A percentile compares a stretch with the other conserved stretches of the same genome.
Conservation (phyloP, 129 eudicot genomes). For the Helichrysum umbraculigerum region DNA sequence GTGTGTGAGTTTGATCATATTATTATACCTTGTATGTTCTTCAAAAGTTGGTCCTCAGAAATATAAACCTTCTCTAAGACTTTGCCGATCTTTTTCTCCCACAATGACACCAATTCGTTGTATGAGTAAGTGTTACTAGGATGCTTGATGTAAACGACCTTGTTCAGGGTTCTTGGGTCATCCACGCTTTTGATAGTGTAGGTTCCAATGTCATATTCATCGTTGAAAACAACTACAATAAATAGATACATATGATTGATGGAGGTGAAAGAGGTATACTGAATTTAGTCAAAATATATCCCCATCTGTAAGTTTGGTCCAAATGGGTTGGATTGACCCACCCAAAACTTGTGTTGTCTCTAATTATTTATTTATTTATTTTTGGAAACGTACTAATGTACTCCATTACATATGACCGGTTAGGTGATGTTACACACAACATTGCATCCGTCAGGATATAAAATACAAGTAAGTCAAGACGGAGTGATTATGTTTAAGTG, state of each 20-base stretch:
- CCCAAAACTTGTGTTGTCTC: background rate
- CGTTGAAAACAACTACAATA: constrained; percentile 37
- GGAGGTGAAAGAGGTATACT: no score
- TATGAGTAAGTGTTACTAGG: constrained; percentile 39
- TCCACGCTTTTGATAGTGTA: constrained; percentile 47
- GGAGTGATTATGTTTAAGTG: no score
- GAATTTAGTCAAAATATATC: no score
- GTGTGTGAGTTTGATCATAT: background rate
- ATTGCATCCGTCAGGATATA: no score
- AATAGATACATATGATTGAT: background rate
- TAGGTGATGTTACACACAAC: no score
- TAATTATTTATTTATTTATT: no score
- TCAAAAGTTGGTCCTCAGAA: constrained; percentile 39
- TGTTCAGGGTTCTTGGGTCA: constrained; percentile 49
- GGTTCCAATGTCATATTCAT: constrained; percentile 46
- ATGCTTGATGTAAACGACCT: constrained; percentile 42
- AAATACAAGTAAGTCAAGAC: no score
- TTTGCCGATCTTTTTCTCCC: constrained; percentile 52
- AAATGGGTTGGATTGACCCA: background rate
- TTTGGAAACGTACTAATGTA: no score
- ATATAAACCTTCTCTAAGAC: constrained; percentile 35
- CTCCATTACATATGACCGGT: no score
- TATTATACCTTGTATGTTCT: constrained; percentile 42
- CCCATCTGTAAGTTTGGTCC: no score
- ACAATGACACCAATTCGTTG: constrained; percentile 44